Evolutionary conservation across 148 eudicot genomes (phyloP), one percentile per base, ranked within the genome.

Genomic region (Salicornia ramosissima): DNA sequence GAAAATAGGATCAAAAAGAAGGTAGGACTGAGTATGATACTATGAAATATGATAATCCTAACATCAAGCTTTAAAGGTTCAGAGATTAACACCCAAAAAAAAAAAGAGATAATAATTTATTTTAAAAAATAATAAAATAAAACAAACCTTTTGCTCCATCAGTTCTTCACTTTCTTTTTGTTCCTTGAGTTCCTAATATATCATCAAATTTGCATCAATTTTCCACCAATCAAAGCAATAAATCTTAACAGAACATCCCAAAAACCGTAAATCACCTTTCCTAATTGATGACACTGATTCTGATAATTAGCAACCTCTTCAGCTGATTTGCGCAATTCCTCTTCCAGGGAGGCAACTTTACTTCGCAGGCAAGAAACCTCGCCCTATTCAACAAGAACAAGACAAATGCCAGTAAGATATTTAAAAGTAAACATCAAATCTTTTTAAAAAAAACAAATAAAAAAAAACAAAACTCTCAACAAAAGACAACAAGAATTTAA

Each of bases 101-200:
- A n/a, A n/a, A n/a, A n/a, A n/a, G n/a, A n/a, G n/a, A n/a, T n/a
- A n/a, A n/a, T n/a, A n/a, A n/a, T n/a, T n/a, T 34, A 46, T 31
- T 36, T 29, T 5, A 46, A 19, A 68, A 36, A n/a, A 55, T 45
- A 24, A n/a, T n/a, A n/a, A n/a, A n/a, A n/a, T n/a, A n/a, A n/a
- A 54, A 46, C 75, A 46, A 49, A 95, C 99, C 97, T 89, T 95
- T 68, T 97, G 93, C 77, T 91, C 91, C 88, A 89, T 83, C 73
- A 76, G 80, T 69, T 83, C 96, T 72, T 94, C 98, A 71, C 54
- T 54, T 59, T 86, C 91, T 82, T 86, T 89, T 19, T 84, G 72
- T 53, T 95, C 99, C 84, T 86, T 95, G 58, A 95, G 87, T 74
- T 95, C 99, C 99, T 95, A 55, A 26, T 43, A 82, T 34, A 55